Conservation (phyloP, 1,284 basidiomycete genomes). For the Microbotryomycetes sp. region DNA sequence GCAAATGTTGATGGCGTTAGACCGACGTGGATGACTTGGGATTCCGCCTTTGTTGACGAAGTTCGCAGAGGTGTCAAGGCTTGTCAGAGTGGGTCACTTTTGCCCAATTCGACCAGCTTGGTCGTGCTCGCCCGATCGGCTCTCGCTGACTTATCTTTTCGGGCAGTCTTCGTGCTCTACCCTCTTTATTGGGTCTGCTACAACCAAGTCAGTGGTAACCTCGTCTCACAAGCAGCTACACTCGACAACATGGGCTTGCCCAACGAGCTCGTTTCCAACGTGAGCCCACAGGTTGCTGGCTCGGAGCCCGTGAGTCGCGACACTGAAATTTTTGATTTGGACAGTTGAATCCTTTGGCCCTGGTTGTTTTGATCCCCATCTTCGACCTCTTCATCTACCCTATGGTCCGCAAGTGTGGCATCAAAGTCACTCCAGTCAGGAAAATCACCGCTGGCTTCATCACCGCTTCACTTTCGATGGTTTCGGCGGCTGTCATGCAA, state of each 20-base stretch:
- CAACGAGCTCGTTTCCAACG: constrained; percentile 43
- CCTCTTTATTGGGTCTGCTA: constrained; percentile 67
- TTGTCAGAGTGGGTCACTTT: constrained; percentile 66
- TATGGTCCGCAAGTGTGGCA: constrained; percentile 55
- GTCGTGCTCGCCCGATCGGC: constrained; percentile 38
- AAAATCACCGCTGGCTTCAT: constrained; percentile 70
- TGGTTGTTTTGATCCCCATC: constrained; percentile 42
- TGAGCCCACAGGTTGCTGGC: constrained; percentile 39
- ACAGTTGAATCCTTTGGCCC: constrained; percentile 38
- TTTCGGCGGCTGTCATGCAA: constrained; percentile 56
- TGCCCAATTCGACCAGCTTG: constrained; percentile 61
- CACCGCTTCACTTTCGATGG: constrained; percentile 52
- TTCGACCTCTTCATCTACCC: constrained; percentile 58
- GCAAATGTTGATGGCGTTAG: constrained; percentile 38
- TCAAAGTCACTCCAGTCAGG: constrained; percentile 66
- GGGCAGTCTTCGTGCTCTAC: constrained; percentile 60
- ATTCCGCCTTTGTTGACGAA: constrained; percentile 73
- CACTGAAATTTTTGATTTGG: too few relatives aligned
- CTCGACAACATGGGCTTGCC: constrained; percentile 39
- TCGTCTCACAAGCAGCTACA: constrained; percentile 25
- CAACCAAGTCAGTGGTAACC: constrained; percentile 50
- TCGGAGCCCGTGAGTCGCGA: too few relatives aligned
- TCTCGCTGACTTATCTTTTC: constrained; percentile 53
- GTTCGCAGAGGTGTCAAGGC: constrained; percentile 74
- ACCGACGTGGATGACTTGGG: constrained; percentile 47